A percentile compares a stretch with the other conserved stretches of the same genome.
phyloP scores from a whole-genome alignment of 2,329 filamentous ascomycete genomes.

The Aspergillus viridinutans region DNA sequence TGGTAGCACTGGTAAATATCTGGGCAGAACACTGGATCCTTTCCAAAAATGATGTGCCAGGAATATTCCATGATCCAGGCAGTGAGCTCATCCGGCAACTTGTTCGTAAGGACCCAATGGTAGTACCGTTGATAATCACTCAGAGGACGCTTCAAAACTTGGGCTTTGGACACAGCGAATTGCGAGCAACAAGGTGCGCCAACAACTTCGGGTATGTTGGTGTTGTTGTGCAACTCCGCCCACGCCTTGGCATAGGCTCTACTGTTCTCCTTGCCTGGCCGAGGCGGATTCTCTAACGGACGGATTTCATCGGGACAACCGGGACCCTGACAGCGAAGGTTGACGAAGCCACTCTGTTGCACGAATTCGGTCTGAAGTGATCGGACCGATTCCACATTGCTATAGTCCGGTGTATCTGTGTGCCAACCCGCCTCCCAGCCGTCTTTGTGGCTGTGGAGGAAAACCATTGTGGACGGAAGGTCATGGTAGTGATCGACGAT shows the following conservation, averaged over 20 bases:
- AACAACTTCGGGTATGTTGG: slow-evolving; percentile 36
- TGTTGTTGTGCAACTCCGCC: slow-evolving; percentile 38
- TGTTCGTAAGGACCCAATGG: slow-evolving; percentile 46
- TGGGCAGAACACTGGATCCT: slow-evolving; percentile 47
- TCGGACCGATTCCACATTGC: slow-evolving; percentile 50
- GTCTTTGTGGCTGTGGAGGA: slow-evolving; percentile 55
- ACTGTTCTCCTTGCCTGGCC: slow-evolving; percentile 21
- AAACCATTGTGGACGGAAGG: slow-evolving; percentile 50
- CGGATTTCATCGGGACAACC: slow-evolving; percentile 34
- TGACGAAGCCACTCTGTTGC: slow-evolving; percentile 52
- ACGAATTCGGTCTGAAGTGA: slow-evolving; percentile 49
- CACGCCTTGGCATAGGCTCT: slow-evolving; percentile 30
- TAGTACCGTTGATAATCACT: slow-evolving; percentile 45
- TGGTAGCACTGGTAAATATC: slow-evolving; percentile 58
- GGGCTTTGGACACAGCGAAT: slow-evolving; percentile 46
- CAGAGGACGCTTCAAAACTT: slow-evolving; percentile 39
- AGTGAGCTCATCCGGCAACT: slow-evolving; percentile 43
- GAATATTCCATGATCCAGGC: slow-evolving; percentile 52
- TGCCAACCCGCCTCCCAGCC: slow-evolving; percentile 48
- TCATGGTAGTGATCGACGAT: slow-evolving; percentile 44
- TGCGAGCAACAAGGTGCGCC: slow-evolving; percentile 51
- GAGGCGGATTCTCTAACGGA: slow-evolving; percentile 23
- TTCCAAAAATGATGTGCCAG: slow-evolving; percentile 50
- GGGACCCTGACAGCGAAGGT: slow-evolving; percentile 50
- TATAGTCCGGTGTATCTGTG: slow-evolving; percentile 54